Conservation (phyloP, 2,329 filamentous ascomycete species). For the Pleurostoma richardsiae region DNA sequence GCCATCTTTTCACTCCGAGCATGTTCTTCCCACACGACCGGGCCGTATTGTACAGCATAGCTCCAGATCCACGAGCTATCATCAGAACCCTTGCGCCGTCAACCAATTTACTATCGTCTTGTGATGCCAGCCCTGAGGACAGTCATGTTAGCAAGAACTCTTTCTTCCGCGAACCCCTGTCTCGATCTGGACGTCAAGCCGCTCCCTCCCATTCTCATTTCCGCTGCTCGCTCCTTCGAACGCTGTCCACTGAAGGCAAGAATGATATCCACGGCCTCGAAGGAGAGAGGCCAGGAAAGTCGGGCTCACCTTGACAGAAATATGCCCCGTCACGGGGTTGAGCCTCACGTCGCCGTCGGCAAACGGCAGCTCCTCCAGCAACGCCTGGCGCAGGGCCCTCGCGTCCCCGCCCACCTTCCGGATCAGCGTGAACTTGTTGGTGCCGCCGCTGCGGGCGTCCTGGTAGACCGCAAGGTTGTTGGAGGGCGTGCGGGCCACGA, state of each 20-base stretch:
- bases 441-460: slow-evolving; percentile 68
- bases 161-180: background rate
- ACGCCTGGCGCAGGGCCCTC: slow-evolving; percentile 55
- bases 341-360: slow-evolving; percentile 46
- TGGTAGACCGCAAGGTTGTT: slow-evolving; percentile 75
- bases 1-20: no score
- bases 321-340: slow-evolving; percentile 62
- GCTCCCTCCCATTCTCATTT: no score
- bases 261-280: no score
- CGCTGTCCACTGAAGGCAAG: no score
- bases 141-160: background rate
- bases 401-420: slow-evolving; percentile 76
- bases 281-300: background rate
- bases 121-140: slow-evolving; percentile 3
- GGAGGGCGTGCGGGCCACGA: slow-evolving; percentile 65
- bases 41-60: no score
- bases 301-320: slow-evolving; percentile 65
- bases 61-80: background rate
- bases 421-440: slow-evolving; percentile 66
- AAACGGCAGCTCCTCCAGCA: slow-evolving; percentile 55
- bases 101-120: slow-evolving; percentile 11
- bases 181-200: no score
- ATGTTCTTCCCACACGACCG: no score
- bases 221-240: background rate
- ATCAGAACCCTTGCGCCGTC: slow-evolving; percentile 10